phyloP scores from a whole-genome alignment of 352 stramenopile genomes.

The Peronospora belbahrii region DNA sequence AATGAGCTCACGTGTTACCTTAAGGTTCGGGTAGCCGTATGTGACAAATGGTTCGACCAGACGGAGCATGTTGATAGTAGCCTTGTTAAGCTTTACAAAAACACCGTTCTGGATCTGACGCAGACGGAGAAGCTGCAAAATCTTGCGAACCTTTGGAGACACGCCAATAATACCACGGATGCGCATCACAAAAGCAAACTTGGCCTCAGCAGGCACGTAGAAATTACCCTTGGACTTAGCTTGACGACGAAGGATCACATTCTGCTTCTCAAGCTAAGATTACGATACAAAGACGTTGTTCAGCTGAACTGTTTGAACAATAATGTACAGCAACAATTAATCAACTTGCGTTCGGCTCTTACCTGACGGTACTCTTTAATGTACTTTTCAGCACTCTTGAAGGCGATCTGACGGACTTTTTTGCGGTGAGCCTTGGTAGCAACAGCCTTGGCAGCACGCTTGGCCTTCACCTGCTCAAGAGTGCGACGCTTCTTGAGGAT shows the following conservation, averaged over 20 bases:
- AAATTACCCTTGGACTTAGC: slow-evolving; percentile 95
- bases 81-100: slow-evolving; percentile 99
- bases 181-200: slow-evolving; percentile 97
- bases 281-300: not conserved
- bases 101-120: slow-evolving; percentile 99
- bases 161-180: slow-evolving; percentile 98
- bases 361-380: slow-evolving; percentile 95
- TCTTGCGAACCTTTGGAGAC: slow-evolving; percentile 92
- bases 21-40: slow-evolving; percentile 97
- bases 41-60: slow-evolving; percentile 98
- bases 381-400: slow-evolving; percentile 97
- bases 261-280: slow-evolving; percentile 85
- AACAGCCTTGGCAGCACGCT: slow-evolving; percentile 65
- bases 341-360: no score
- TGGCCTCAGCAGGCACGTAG: slow-evolving; percentile 95
- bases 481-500: slow-evolving; percentile 89
- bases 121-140: slow-evolving; percentile 98
- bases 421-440: slow-evolving; percentile 79
- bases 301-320: no score
- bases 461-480: slow-evolving; percentile 83
- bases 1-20: slow-evolving; percentile 96
- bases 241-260: slow-evolving; percentile 91
- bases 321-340: no score
- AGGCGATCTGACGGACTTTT: slow-evolving; percentile 85
- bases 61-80: slow-evolving; percentile 99